Conservation (phyloP, 2,329 filamentous ascomycete genomes). For the Epichloe baconii region DNA sequence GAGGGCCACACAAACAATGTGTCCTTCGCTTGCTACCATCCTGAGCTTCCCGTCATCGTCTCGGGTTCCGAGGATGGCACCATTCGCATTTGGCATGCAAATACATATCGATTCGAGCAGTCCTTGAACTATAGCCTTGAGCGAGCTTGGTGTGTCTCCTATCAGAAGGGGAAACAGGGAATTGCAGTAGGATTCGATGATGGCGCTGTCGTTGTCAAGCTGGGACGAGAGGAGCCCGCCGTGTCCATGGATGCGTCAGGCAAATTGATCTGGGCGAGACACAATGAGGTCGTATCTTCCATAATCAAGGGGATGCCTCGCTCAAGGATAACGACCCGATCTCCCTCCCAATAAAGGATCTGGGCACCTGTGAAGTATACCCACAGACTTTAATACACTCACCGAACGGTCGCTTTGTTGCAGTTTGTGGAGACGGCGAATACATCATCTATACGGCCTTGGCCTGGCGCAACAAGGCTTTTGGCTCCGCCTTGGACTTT, state of each 20-base stretch:
- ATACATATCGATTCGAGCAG: slow-evolving; percentile 92
- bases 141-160: slow-evolving; percentile 93
- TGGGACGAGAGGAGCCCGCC: slow-evolving; percentile 91
- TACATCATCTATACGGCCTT: slow-evolving; percentile 98
- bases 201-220: slow-evolving; percentile 93
- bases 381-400: slow-evolving; percentile 90
- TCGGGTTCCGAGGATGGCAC: slow-evolving; percentile 96
- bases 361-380: slow-evolving; percentile 93
- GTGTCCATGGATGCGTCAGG: slow-evolving; percentile 95
- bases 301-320: slow-evolving; percentile 80
- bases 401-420: slow-evolving; percentile 82
- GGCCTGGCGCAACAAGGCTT: slow-evolving; percentile 94
- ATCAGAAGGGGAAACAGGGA: slow-evolving; percentile 87
- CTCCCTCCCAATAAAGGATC: slow-evolving; percentile 77
- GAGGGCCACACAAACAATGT: slow-evolving; percentile 98
- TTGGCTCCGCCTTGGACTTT: slow-evolving; percentile 90
- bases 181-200: slow-evolving; percentile 96
- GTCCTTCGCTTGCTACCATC: slow-evolving; percentile 95
- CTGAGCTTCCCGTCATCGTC: slow-evolving; percentile 91
- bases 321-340: slow-evolving; percentile 85
- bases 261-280: slow-evolving; percentile 90
- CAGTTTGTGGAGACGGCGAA: slow-evolving; percentile 81
- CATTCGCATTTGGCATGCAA: slow-evolving; percentile 96
- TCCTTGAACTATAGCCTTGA: slow-evolving; percentile 93
- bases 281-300: slow-evolving; percentile 88